Evolutionary conservation across 177 flowering plant species (phyloP).

Genomic region (Tripterygium wilfordii): DNA sequence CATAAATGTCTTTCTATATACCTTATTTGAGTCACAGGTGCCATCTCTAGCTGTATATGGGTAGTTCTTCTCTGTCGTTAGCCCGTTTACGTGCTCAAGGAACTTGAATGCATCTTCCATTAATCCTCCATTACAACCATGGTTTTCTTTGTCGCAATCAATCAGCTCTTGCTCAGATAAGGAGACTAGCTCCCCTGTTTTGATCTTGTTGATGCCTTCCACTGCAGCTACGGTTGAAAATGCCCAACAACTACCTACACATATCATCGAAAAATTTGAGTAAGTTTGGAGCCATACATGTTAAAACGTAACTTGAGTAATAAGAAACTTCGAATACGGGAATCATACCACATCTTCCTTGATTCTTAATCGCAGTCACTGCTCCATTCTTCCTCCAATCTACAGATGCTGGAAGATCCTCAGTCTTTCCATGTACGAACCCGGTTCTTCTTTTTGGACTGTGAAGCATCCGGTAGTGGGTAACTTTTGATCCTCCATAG

Average conservation of each 20-base stretch:
- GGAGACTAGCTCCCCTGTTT: slow-evolving; percentile 26
- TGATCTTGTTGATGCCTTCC: slow-evolving; percentile 46
- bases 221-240: slow-evolving; percentile 47
- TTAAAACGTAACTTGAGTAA: slow-evolving; percentile 3
- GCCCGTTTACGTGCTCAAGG: slow-evolving; percentile 22
- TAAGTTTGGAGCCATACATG: no score
- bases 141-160: slow-evolving; percentile 24
- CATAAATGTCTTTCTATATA: not conserved
- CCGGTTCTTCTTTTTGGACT: slow-evolving; percentile 13
- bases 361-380: slow-evolving; percentile 39
- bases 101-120: slow-evolving; percentile 30
- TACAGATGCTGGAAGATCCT: slow-evolving; percentile 24
- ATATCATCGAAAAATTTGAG: not conserved
- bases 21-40: slow-evolving; percentile 24
- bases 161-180: slow-evolving; percentile 52
- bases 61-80: slow-evolving; percentile 26
- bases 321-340: no score
- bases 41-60: slow-evolving; percentile 28
- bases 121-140: slow-evolving; percentile 52
- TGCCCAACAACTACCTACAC: slow-evolving; percentile 59
- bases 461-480: slow-evolving; percentile 27
- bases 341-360: slow-evolving; percentile 53
- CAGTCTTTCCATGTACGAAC: slow-evolving; percentile 29
- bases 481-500: slow-evolving; percentile 31
- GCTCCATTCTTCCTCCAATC: slow-evolving; percentile 54